These are phyloP conservation scores for Strobilomyces confusus DNA, from an alignment of 768 basidiomycete species.

Conservation along the genomic window DNA sequence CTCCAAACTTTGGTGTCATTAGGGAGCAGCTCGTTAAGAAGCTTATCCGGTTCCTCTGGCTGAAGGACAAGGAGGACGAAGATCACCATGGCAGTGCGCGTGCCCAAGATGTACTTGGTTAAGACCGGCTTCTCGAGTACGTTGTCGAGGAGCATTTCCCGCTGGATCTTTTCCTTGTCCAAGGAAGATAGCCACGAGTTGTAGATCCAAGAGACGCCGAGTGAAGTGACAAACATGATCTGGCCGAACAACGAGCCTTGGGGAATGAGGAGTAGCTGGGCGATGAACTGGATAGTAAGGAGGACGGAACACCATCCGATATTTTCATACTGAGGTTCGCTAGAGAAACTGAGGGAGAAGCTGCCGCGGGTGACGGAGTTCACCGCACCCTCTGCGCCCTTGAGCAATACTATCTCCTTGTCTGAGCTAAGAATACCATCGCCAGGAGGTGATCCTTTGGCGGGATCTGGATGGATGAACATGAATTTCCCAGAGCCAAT, in stretches of 20 bases:
- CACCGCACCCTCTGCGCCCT: slow-evolving; percentile 27
- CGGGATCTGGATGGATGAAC: slow-evolving; percentile 23
- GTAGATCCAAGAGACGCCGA: slow-evolving; percentile 34
- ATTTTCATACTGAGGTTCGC: slow-evolving; percentile 23
- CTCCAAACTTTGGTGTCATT: slow-evolving; percentile 29
- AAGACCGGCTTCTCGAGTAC: slow-evolving; percentile 23
- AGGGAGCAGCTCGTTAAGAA: slow-evolving; percentile 25
- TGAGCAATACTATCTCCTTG: slow-evolving; percentile 24
- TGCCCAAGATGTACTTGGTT: slow-evolving; percentile 25
- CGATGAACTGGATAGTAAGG: slow-evolving; percentile 32
- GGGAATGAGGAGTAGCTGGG: slow-evolving; percentile 33
- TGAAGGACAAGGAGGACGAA: slow-evolving; percentile 22
- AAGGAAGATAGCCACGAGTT: slow-evolving; percentile 35
- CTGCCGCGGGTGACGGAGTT: slow-evolving; percentile 29
- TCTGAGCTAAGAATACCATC: slow-evolving; percentile 27
- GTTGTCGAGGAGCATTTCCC: slow-evolving; percentile 18
- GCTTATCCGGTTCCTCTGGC: slow-evolving; percentile 17
- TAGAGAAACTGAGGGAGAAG: slow-evolving; percentile 21
- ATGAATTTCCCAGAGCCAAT: slow-evolving; percentile 31
- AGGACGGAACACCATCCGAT: slow-evolving; percentile 32
- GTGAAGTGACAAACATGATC: slow-evolving; percentile 32
- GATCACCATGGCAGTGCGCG: slow-evolving; percentile 25
- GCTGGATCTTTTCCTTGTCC: slow-evolving; percentile 33
- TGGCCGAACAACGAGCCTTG: slow-evolving; percentile 33
- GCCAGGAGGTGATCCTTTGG: slow-evolving; percentile 21